A percentile compares a stretch with the other conserved stretches of the same genome.
Evolutionary conservation across 441 rosid genomes (phyloP).

Genomic region (Eutrema salsugineum): DNA sequence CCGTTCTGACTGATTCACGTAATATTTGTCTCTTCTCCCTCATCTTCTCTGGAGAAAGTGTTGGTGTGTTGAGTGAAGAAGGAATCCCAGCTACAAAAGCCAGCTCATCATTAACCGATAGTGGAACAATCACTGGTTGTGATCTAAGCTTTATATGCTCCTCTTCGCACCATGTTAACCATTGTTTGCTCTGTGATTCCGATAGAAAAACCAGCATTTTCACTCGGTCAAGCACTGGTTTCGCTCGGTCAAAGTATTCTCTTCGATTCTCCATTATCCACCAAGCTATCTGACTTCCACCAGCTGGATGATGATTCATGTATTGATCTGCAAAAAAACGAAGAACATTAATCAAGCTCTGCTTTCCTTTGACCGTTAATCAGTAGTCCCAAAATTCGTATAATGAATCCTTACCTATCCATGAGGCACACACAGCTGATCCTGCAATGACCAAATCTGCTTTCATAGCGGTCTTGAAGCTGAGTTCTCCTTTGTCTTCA

Average conservation of each 20-base stretch:
- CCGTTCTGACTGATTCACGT: conserved; percentile 61
- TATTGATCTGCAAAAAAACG: conserved; percentile 62
- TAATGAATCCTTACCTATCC: conserved; percentile 65
- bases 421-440: conserved; percentile 87
- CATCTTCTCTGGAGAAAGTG: conserved; percentile 61
- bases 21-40: conserved; percentile 52
- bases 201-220: conserved; percentile 76
- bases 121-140: conserved; percentile 68
- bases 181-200: conserved; percentile 74
- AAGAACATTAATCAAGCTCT: background rate
- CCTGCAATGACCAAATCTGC: conserved; percentile 90
- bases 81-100: conserved; percentile 81
- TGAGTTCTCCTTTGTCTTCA: conserved; percentile 77
- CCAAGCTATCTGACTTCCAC: conserved; percentile 89
- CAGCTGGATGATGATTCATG: conserved; percentile 75
- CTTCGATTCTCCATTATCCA: conserved; percentile 96
- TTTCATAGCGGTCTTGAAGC: conserved; percentile 91
- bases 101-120: conserved; percentile 82
- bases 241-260: conserved; percentile 84
- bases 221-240: conserved; percentile 64
- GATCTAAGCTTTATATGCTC: conserved; percentile 75
- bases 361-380: background rate
- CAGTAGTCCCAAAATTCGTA: background rate
- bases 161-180: conserved; percentile 85
- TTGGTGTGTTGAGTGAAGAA: conserved; percentile 68